Conservation (phyloP, 1,284 basidiomycete species). For the Peniophora sp. region DNA sequence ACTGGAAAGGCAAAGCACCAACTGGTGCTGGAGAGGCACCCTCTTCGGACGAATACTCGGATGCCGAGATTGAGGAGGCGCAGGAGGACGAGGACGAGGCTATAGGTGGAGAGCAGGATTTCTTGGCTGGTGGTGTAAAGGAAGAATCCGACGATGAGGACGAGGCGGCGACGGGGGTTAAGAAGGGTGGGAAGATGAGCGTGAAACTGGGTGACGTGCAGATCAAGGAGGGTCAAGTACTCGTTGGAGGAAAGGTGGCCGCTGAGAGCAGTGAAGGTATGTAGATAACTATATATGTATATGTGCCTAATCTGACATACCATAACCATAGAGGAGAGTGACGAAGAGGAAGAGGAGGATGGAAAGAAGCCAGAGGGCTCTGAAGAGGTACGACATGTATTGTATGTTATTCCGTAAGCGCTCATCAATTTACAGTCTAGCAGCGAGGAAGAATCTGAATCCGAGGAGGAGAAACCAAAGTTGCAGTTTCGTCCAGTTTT, state of each 20-base stretch:
- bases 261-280: slow-evolving; percentile 32
- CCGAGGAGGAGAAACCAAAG: slow-evolving; percentile 54
- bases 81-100: slow-evolving; percentile 50
- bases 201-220: slow-evolving; percentile 68
- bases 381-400: slow-evolving; percentile 28
- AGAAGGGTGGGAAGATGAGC: slow-evolving; percentile 49
- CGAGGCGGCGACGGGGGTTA: slow-evolving; percentile 18
- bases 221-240: slow-evolving; percentile 70
- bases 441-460: slow-evolving; percentile 67
- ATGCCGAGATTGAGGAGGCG: slow-evolving; percentile 27
- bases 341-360: slow-evolving; percentile 36
- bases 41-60: slow-evolving; percentile 39
- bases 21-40: slow-evolving; percentile 51
- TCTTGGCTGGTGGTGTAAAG: slow-evolving; percentile 31
- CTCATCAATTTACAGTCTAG: slow-evolving; percentile 39
- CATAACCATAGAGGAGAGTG: not conserved
- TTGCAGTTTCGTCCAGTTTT: slow-evolving; percentile 80
- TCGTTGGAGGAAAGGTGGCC: slow-evolving; percentile 65
- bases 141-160: slow-evolving; percentile 40
- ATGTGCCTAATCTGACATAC: not conserved
- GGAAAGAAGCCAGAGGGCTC: slow-evolving; percentile 35
- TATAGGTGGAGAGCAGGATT: slow-evolving; percentile 45
- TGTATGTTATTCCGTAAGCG: slow-evolving; percentile 4
- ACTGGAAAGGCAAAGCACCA: slow-evolving; percentile 81
- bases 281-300: not conserved